phyloP scores from a whole-genome alignment of 2,329 filamentous ascomycete genomes.

The Fusarium camptoceras region DNA sequence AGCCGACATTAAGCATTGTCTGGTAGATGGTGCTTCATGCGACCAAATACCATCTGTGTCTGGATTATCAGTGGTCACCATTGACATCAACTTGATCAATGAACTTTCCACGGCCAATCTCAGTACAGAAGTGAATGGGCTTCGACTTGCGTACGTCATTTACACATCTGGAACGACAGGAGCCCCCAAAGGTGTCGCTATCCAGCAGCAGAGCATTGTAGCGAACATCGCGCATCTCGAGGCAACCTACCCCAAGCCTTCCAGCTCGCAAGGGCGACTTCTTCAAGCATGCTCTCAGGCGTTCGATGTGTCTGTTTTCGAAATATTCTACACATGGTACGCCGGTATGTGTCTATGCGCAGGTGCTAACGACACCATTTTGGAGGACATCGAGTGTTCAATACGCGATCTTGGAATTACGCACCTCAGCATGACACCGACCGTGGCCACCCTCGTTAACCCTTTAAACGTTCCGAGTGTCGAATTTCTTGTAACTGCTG shows the following conservation, averaged over 20 bases:
- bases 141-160: constrained; percentile 77
- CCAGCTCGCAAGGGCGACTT: constrained; percentile 63
- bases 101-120: constrained; percentile 54
- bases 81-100: constrained; percentile 48
- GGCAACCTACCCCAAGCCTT: constrained; percentile 70
- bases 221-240: constrained; percentile 79
- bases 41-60: constrained; percentile 23
- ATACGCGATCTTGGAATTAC: constrained; percentile 75
- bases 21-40: constrained; percentile 53
- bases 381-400: constrained; percentile 75
- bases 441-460: constrained; percentile 80
- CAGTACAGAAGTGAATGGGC: constrained; percentile 53
- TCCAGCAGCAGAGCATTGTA: constrained; percentile 80
- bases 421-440: constrained; percentile 87
- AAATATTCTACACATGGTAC: constrained; percentile 88
- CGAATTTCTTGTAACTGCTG: constrained; percentile 81
- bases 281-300: constrained; percentile 86
- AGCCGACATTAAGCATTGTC: constrained; percentile 61
- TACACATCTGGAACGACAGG: constrained; percentile 89
- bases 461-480: constrained; percentile 77
- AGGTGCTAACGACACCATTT: constrained; percentile 78
- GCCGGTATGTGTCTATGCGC: constrained; percentile 83
- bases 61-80: constrained; percentile 48
- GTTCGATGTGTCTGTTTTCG: constrained; percentile 90
- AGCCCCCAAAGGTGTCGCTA: constrained; percentile 80